Percentiles rank a stretch among this genome's conserved stretches.
Conservation (phyloP, 192 early-diverging fungal genomes). For the Diversispora eburnea region DNA sequence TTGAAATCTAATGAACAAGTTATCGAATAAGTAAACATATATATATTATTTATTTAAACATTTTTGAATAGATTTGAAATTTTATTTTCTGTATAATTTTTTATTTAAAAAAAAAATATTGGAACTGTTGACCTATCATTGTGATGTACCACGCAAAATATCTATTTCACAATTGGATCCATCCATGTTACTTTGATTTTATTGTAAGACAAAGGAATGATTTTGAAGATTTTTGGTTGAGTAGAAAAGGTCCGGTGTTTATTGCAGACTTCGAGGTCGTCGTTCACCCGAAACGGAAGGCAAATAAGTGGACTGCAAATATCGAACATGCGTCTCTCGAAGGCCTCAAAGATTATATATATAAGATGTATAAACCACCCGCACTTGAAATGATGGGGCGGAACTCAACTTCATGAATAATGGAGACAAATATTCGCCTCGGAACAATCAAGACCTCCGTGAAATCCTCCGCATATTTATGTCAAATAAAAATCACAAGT, state of each 20-base stretch:
- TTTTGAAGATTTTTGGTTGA: constrained; percentile 59
- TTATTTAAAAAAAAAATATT: constrained; percentile 25
- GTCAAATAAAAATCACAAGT: not conserved
- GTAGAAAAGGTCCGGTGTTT: constrained; percentile 44
- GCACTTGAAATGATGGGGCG: constrained; percentile 6
- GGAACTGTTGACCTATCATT: constrained; percentile 82
- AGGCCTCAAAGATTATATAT: constrained; percentile 9
- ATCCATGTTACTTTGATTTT: constrained; percentile 91
- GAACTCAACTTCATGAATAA: constrained; percentile 15
- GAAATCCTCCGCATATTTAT: constrained; percentile 9
- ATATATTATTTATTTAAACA: not conserved
- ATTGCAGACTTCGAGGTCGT: constrained; percentile 10
- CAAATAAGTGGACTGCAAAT: constrained; percentile 24
- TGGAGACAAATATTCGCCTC: constrained; percentile 4
- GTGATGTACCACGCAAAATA: constrained; percentile 67
- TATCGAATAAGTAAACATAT: constrained; percentile 44
- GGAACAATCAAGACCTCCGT: not conserved
- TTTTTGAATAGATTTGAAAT: no score
- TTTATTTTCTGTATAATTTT: not conserved
- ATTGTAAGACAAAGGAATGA: constrained; percentile 56
- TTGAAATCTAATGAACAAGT: constrained; percentile 45
- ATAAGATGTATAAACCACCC: not conserved
- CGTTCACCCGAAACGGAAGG: not conserved
- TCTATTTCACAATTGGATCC: constrained; percentile 84
- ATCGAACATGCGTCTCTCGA: constrained; percentile 11